Base-by-base conservation (phyloP, 257 asterid species). In the Plantago elongata region DNA sequence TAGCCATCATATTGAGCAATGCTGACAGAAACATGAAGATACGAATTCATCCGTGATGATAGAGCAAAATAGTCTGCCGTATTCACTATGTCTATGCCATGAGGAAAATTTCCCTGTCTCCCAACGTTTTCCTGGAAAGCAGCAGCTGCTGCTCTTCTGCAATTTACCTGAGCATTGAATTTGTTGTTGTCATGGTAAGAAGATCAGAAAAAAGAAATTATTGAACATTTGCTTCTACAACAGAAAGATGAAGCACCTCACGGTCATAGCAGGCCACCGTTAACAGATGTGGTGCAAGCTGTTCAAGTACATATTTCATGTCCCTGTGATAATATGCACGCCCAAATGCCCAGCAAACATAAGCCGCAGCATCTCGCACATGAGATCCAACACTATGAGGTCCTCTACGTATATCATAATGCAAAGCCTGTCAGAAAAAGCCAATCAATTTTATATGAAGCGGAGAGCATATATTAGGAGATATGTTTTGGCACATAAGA, bases 101-200 rank as follows among this genome's bases (percentile, higher is more conserved):
- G 77, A 27, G 92, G 89, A 61, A 77, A 93, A 71, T 72, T 83
- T 69, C 99, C 99, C 73, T 93, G 99, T 64, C 97, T 82, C 65
- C 97, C 99, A 55, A 93, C 95, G 78, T 93, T 93, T 79, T 93
- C 99, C 88, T 93, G 99, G 84, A 93, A 93, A 77, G 97, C 99
- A 77, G 99, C 99, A 1, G 99, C 99, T 0, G 99, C 97, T 69
- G 99, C 97, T 84, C 99, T 84, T 87, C 99, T 81, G 78, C 99
- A 93, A 74, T 93, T 93, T 66, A 93, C 99, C 99, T 93, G 73
- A 64, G 62, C 66, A 80, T 61, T 64, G 67, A 74, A 67, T 61
- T 62, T 70, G 50, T 63, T 77, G 66, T 64, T 66, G 73, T 75
- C 55, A 11, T 51, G 50, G 30, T 65, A 66, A 64, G 42, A 64